Conservation (phyloP, 306 rosid species). For the Glycine soja region DNA sequence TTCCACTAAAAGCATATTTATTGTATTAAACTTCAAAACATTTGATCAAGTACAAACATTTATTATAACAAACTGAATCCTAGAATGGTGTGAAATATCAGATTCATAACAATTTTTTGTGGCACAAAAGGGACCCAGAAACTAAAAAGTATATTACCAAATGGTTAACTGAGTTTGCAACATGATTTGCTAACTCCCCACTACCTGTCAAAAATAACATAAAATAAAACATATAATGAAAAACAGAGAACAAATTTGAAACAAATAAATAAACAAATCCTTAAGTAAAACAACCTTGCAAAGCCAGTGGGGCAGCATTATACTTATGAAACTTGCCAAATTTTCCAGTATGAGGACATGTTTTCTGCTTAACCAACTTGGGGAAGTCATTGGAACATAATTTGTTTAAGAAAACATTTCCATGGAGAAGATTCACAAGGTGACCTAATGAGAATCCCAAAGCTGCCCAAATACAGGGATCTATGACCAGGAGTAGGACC, state of each 20-base stretch:
- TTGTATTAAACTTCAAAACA: slow-evolving; percentile 12
- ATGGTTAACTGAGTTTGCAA: slow-evolving; percentile 43
- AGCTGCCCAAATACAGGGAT: too few species aligned
- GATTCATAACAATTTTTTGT: neutral
- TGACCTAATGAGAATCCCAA: too few species aligned
- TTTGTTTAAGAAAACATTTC: slow-evolving; percentile 47
- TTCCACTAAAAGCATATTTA: slow-evolving; percentile 7
- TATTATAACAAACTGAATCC: too few species aligned
- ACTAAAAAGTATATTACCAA: slow-evolving; percentile 47
- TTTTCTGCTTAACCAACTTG: slow-evolving; percentile 46
- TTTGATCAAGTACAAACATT: neutral
- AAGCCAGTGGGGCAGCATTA: slow-evolving; percentile 42
- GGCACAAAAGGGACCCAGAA: slow-evolving; percentile 33
- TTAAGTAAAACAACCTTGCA: slow-evolving; percentile 53
- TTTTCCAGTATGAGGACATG: slow-evolving; percentile 41
- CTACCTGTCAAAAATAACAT: slow-evolving; percentile 55
- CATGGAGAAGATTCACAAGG: slow-evolving; percentile 57
- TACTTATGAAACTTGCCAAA: slow-evolving; percentile 41
- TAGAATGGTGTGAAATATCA: slow-evolving; percentile 3
- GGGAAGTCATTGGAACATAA: slow-evolving; percentile 47
- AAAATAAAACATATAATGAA: slow-evolving; percentile 34
- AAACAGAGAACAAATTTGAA: neutral
- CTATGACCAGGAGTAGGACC: too few species aligned
- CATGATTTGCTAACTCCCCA: slow-evolving; percentile 47
- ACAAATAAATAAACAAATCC: neutral